phyloP scores from a whole-genome alignment of 2,329 filamentous ascomycete species.

The Aspergillus sergii region DNA sequence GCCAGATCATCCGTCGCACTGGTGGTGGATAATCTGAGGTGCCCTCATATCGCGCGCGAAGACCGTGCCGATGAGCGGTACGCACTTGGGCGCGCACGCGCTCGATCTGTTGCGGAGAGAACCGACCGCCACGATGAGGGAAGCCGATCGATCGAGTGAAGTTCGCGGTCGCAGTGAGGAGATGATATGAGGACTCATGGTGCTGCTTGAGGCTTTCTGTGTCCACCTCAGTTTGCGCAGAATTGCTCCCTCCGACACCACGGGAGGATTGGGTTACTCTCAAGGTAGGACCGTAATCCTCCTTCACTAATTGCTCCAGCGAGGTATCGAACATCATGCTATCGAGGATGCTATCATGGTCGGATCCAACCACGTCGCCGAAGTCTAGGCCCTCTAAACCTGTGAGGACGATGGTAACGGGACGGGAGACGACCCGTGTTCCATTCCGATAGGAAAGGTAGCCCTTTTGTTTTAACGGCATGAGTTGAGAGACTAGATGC shows the following conservation, averaged over 20 bases:
- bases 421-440: slow-evolving; percentile 19
- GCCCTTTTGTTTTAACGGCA: slow-evolving; percentile 20
- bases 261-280: not conserved
- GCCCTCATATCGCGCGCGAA: slow-evolving; percentile 16
- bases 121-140: slow-evolving; percentile 18
- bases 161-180: slow-evolving; percentile 16
- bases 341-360: not conserved
- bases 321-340: slow-evolving; percentile 18
- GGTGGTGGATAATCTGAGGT: slow-evolving; percentile 13
- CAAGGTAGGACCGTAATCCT: not conserved
- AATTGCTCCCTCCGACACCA: not conserved
- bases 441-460: slow-evolving; percentile 29
- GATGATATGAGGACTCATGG: not conserved
- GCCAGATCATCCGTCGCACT: slow-evolving; percentile 17
- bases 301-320: not conserved
- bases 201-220: not conserved
- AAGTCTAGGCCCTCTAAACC: slow-evolving; percentile 5
- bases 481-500: slow-evolving; percentile 22
- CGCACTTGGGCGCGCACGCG: slow-evolving; percentile 20
- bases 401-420: slow-evolving; percentile 29
- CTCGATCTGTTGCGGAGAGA: slow-evolving; percentile 22
- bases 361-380: not conserved
- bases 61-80: slow-evolving; percentile 20
- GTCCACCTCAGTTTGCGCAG: not conserved
- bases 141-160: slow-evolving; percentile 17